Evolutionary conservation across 1,284 basidiomycete genomes (phyloP).

Genomic region (Dichomitus squalens): DNA sequence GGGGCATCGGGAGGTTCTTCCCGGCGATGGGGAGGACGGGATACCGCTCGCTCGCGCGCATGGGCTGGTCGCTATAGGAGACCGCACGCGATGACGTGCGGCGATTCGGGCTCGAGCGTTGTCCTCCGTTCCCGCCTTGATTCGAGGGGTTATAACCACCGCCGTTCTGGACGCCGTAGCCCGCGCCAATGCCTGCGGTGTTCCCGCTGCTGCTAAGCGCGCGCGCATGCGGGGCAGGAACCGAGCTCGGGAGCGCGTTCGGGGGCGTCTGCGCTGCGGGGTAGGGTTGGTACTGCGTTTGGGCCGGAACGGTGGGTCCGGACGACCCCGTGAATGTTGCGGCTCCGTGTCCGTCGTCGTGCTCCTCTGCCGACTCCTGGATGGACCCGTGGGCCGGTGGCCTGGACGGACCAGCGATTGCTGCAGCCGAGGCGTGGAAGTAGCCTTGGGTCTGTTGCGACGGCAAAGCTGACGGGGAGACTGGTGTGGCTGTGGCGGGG

Average conservation of each 20-base stretch:
- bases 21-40: not conserved
- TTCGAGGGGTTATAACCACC: not conserved
- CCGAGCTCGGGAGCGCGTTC: not conserved
- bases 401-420: conserved; percentile 15
- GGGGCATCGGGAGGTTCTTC: conserved; percentile 1
- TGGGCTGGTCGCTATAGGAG: conserved; percentile 7
- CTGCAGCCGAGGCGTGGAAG: not conserved
- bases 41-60: conserved; percentile 8
- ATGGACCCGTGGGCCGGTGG: not conserved
- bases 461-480: not conserved
- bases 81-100: conserved; percentile 8
- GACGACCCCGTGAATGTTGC: not conserved
- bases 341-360: not conserved
- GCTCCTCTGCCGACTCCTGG: conserved; percentile 12
- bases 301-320: not conserved
- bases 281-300: not conserved
- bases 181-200: not conserved
- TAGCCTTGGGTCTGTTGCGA: not conserved
- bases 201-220: not conserved
- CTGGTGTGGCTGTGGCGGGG: not conserved
- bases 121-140: not conserved
- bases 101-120: not conserved
- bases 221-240: not conserved
- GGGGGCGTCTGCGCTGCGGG: not conserved
- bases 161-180: not conserved